Conservation (phyloP, 2,329 filamentous ascomycete species). For the Coleophoma eucalyptorum region DNA sequence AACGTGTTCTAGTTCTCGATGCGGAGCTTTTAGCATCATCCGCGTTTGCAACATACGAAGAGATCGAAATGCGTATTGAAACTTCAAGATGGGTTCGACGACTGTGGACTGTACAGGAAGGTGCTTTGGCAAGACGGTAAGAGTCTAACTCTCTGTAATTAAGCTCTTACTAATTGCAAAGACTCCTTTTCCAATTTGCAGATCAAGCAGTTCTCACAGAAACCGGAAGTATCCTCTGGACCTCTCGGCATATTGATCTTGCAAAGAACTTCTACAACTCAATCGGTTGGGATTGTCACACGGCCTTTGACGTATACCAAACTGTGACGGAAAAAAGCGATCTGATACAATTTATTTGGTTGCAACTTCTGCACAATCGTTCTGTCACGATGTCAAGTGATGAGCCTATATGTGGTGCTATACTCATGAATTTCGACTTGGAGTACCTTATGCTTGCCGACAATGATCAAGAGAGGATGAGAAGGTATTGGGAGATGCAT, state of each 20-base stretch:
- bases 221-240: conserved; percentile 2
- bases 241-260: conserved; percentile 1
- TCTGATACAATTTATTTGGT: conserved; percentile 2
- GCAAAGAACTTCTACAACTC: conserved; percentile 4
- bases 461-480: not conserved
- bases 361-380: conserved; percentile 1
- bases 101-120: conserved; percentile 9
- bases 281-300: conserved; percentile 6
- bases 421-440: conserved; percentile 8
- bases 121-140: conserved; percentile 3
- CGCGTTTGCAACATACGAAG: conserved; percentile 6
- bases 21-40: conserved; percentile 6
- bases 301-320: conserved; percentile 1
- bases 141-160: not conserved
- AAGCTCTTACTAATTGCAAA: not conserved
- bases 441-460: conserved; percentile 1
- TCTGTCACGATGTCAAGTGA: conserved; percentile 3
- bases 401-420: conserved; percentile 5
- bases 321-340: not conserved
- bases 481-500: conserved; percentile 4
- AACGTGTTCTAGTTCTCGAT: conserved; percentile 6
- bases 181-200: conserved; percentile 6
- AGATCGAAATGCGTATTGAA: conserved; percentile 6
- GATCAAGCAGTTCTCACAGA: conserved; percentile 2
- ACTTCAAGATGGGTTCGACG: conserved; percentile 6